phyloP scores from a whole-genome alignment of 805 yeast species.

The Wickerhamiella qilinensis region DNA sequence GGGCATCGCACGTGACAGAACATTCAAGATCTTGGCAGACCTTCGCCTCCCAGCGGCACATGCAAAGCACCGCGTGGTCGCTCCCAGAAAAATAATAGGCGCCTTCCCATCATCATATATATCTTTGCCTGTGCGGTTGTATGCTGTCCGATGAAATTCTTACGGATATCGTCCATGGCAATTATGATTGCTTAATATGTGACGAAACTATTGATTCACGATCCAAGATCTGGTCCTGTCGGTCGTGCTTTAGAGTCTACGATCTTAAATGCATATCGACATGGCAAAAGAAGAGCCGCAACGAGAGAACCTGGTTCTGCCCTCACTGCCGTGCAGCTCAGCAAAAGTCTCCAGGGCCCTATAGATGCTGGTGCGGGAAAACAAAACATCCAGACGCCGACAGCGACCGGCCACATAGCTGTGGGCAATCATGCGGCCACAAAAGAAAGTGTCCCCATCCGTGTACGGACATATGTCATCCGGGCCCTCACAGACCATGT shows the following conservation, averaged over 20 bases:
- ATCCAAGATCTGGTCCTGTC: conserved; percentile 67
- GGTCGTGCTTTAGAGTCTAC: conserved; percentile 62
- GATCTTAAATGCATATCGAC: conserved; percentile 71
- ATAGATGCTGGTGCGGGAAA: conserved; percentile 16
- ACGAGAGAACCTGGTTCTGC: conserved; percentile 11
- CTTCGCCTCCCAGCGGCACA: no score
- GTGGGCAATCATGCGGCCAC: conserved; percentile 16
- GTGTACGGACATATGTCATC: conserved; percentile 15
- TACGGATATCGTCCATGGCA: conserved; percentile 47
- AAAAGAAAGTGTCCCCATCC: conserved; percentile 15
- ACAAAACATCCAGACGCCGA: conserved; percentile 4
- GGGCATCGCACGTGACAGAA: no score
- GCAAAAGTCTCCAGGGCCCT: conserved; percentile 3
- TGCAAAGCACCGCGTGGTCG: no score
- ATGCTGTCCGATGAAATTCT: conserved; percentile 14
- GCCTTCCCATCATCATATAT: no score
- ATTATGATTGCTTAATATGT: conserved; percentile 75
- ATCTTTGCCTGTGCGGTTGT: no score
- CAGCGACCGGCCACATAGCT: conserved; percentile 12
- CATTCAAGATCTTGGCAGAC: no score
- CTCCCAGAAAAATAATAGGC: no score
- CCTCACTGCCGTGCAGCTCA: conserved; percentile 13
- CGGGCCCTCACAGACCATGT: conserved; percentile 12
- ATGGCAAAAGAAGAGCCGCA: conserved; percentile 69
- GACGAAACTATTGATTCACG: conserved; percentile 58